Percentiles rank a stretch among this genome's conserved stretches.
Conservation (phyloP, 1,284 basidiomycete genomes). For the Athelia sp. region DNA sequence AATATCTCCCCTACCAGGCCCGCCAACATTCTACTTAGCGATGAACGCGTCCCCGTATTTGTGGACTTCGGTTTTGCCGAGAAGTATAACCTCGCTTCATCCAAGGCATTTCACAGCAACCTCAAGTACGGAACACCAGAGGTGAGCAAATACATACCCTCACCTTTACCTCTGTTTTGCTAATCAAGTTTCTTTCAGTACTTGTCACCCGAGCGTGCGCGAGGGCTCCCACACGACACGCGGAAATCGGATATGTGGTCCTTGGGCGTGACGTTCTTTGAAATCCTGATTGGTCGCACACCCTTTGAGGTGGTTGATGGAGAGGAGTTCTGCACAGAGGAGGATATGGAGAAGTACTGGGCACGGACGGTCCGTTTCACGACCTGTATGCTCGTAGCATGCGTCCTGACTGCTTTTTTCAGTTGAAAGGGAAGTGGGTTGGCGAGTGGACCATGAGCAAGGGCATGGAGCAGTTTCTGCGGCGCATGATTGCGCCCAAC, state of each 20-base stretch:
- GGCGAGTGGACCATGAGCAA: conserved; percentile 72
- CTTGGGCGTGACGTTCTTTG: conserved; percentile 88
- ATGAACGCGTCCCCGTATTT: conserved; percentile 71
- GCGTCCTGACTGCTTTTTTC: neutral
- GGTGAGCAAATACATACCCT: conserved; percentile 34
- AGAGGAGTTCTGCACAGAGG: conserved; percentile 78
- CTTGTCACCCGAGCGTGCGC: conserved; percentile 83
- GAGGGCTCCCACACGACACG: conserved; percentile 84
- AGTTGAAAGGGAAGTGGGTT: conserved; percentile 82
- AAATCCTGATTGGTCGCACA: conserved; percentile 85
- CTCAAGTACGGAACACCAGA: conserved; percentile 89
- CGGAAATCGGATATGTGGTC: conserved; percentile 92
- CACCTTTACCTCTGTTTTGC: conserved; percentile 12
- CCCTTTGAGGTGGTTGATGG: conserved; percentile 85
- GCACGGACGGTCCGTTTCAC: conserved; percentile 55
- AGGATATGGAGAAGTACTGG: conserved; percentile 83
- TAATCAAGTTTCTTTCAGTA: conserved; percentile 39
- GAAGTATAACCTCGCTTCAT: conserved; percentile 57
- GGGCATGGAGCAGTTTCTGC: conserved; percentile 59
- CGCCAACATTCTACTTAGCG: conserved; percentile 81
- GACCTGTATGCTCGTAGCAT: conserved; percentile 6
- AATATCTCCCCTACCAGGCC: conserved; percentile 43
- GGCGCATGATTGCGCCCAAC: conserved; percentile 74
- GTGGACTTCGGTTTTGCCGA: conserved; percentile 94
- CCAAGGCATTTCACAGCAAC: conserved; percentile 75